phyloP scores from a whole-genome alignment of 192 early-diverging fungal species.

The Pilobolus umbonatus region DNA sequence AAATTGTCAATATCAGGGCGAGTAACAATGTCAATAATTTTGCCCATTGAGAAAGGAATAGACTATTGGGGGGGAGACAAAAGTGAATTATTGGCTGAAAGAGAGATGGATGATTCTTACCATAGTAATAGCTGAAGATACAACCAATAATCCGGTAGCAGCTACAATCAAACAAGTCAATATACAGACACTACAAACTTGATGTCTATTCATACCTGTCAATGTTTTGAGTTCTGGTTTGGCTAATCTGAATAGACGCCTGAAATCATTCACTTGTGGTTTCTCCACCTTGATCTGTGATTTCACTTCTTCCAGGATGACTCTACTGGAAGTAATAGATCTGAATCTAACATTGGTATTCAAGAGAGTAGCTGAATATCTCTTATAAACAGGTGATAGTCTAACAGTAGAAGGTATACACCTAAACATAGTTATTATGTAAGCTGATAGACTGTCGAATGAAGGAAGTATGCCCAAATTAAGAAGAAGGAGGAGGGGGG shows the following conservation, averaged over 20 bases:
- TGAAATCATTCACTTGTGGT: constrained; percentile 7
- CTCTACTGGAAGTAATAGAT: background rate
- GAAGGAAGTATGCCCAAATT: too few species aligned
- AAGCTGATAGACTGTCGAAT: too few species aligned
- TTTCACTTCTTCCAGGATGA: background rate
- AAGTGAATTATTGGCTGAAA: too few species aligned
- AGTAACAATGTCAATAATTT: constrained; percentile 64
- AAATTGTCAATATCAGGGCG: constrained; percentile 35
- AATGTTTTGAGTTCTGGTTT: constrained; percentile 30
- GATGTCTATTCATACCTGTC: constrained; percentile 20
- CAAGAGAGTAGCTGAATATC: background rate
- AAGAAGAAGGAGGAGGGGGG: too few species aligned
- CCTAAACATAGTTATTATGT: constrained; percentile 9
- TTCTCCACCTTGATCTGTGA: constrained; percentile 1
- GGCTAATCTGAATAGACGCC: constrained; percentile 20
- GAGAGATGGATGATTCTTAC: background rate
- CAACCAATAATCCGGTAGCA: constrained; percentile 52
- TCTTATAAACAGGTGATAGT: background rate
- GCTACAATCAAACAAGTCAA: constrained; percentile 11
- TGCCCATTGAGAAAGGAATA: constrained; percentile 64
- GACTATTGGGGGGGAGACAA: too few species aligned
- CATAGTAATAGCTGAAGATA: constrained; percentile 63
- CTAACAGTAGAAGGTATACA: constrained; percentile 3
- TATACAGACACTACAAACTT: background rate
- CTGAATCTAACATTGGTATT: background rate